A percentile compares a stretch with the other conserved stretches of the same genome.
Evolutionary conservation across 495 filamentous ascomycete genomes (phyloP).

Genomic region (Trichoderma erinaceum): DNA sequence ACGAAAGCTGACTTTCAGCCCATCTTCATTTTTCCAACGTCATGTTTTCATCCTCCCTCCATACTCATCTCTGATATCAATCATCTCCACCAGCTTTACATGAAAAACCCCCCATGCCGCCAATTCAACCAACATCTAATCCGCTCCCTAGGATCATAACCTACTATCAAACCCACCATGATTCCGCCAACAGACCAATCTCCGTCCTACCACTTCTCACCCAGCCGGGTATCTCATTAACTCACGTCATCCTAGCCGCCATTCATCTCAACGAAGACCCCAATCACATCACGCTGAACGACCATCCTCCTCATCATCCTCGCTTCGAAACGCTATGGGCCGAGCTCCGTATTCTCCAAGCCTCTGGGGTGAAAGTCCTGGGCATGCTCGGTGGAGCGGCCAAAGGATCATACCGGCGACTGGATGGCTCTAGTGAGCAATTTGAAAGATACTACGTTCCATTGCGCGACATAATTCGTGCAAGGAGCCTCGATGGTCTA

Average conservation of each 20-base stretch:
- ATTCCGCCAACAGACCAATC: conserved; percentile 48
- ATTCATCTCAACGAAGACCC: conserved; percentile 61
- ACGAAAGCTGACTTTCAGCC: background rate
- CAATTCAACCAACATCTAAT: background rate
- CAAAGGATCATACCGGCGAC: conserved; percentile 55
- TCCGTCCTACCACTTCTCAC: conserved; percentile 68
- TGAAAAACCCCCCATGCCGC: conserved; percentile 19
- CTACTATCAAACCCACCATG: conserved; percentile 39
- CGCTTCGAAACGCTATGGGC: conserved; percentile 58
- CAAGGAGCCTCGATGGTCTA: conserved; percentile 58
- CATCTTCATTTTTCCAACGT: background rate
- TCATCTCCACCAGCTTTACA: too few species aligned
- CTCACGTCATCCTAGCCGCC: conserved; percentile 71
- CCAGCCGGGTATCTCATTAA: conserved; percentile 44
- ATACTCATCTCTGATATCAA: too few species aligned
- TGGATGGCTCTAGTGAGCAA: conserved; percentile 48
- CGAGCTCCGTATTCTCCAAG: conserved; percentile 54
- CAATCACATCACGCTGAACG: conserved; percentile 63
- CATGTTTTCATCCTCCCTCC: background rate
- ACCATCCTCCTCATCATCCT: conserved; percentile 52
- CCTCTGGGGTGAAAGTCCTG: conserved; percentile 61
- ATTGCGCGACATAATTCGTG: conserved; percentile 52
- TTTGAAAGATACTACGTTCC: conserved; percentile 66
- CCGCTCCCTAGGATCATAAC: conserved; percentile 18
- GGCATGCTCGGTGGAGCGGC: conserved; percentile 83